Conservation (phyloP, 306 rosid genomes). For the Cucurbita maxima region DNA sequence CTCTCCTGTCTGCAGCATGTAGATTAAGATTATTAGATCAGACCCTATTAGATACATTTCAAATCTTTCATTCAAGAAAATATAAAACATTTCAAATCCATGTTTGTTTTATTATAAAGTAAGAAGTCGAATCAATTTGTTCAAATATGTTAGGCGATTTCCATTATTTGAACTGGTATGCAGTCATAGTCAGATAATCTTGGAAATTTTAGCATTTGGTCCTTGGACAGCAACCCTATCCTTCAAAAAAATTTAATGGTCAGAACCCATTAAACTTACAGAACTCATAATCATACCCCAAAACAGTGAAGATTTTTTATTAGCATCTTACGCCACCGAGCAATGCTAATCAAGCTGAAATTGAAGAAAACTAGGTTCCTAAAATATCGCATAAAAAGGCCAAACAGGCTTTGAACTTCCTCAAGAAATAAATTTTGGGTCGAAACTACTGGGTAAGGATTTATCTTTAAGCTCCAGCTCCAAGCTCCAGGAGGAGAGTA, state of each 20-base stretch:
- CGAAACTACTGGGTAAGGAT: conserved; percentile 1
- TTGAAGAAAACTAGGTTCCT: background rate
- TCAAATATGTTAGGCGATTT: background rate
- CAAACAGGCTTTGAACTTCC: background rate
- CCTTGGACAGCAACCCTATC: background rate
- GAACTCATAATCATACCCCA: background rate
- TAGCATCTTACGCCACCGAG: background rate
- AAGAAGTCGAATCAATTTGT: background rate
- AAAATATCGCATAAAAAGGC: background rate
- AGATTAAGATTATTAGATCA: background rate
- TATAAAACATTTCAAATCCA: background rate
- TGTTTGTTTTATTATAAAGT: background rate
- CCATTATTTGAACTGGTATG: background rate
- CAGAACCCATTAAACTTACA: background rate
- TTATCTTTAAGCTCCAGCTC: conserved; percentile 24
- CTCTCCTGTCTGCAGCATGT: background rate
- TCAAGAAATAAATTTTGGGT: background rate
- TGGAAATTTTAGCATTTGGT: background rate
- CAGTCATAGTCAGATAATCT: background rate
- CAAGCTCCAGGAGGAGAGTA: conserved; percentile 80
- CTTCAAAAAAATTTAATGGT: background rate
- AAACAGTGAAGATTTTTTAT: background rate
- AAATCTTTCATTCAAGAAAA: background rate
- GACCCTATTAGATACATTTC: background rate
- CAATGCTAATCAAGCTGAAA: background rate